A percentile compares a stretch with the other conserved stretches of the same genome.
Evolutionary conservation across 2,329 filamentous ascomycete genomes (phyloP).

Genomic region (Fusarium sp.): DNA sequence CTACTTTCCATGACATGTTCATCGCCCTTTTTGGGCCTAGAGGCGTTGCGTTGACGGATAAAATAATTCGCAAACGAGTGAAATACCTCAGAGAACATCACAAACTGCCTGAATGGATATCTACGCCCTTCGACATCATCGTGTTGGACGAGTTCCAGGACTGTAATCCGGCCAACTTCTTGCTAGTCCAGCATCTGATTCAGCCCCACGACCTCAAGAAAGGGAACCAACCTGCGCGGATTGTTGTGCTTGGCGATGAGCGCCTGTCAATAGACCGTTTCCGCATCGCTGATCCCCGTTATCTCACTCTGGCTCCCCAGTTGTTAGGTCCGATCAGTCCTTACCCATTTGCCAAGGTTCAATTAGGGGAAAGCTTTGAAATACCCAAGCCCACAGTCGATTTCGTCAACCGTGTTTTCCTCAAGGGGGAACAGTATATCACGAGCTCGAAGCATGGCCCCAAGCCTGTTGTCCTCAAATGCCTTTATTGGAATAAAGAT

Average conservation of each 20-base stretch:
- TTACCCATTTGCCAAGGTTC: conserved; percentile 37
- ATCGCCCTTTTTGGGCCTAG: conserved; percentile 35
- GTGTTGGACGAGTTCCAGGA: conserved; percentile 55
- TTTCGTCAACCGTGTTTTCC: conserved; percentile 51
- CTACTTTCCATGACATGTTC: conserved; percentile 51
- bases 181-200: conserved; percentile 48
- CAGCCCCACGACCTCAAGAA: conserved; percentile 36
- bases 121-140: conserved; percentile 51
- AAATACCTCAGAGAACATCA: conserved; percentile 2
- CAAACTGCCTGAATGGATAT: conserved; percentile 42
- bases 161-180: conserved; percentile 50
- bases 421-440: conserved; percentile 49
- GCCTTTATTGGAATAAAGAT: conserved; percentile 10
- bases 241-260: conserved; percentile 53
- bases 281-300: conserved; percentile 50
- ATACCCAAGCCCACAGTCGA: conserved; percentile 43
- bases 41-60: conserved; percentile 36
- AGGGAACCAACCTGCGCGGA: conserved; percentile 31
- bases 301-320: conserved; percentile 46
- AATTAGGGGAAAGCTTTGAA: conserved; percentile 50
- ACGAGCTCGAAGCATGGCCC: conserved; percentile 50
- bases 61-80: conserved; percentile 26
- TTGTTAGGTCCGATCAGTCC: conserved; percentile 42
- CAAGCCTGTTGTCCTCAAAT: conserved; percentile 48
- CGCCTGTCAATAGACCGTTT: conserved; percentile 52